A percentile compares a stretch with the other conserved stretches of the same genome.
Conservation (phyloP, 495 filamentous ascomycete species). For the Hyaloscypha finlandica region DNA sequence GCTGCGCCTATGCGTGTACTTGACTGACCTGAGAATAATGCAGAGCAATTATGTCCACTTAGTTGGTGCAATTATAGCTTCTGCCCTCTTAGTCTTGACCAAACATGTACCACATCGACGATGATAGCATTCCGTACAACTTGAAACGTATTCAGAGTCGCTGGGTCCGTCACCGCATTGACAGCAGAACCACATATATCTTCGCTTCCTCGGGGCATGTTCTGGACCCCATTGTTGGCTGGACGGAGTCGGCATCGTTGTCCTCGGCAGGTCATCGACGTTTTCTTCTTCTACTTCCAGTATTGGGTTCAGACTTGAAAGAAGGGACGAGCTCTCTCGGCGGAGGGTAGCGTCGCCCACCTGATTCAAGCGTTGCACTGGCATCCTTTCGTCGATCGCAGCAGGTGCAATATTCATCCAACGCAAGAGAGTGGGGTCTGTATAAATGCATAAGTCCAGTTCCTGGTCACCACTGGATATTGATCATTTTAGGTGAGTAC, state of each 20-base stretch:
- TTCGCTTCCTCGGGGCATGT: background rate
- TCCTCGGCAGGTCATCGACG: background rate
- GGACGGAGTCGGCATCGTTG: background rate
- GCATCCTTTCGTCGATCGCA: slow-evolving; percentile 8
- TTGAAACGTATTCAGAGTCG: background rate
- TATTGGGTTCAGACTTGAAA: background rate
- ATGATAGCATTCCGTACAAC: slow-evolving; percentile 8
- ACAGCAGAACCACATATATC: slow-evolving; percentile 7
- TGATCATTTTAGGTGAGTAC: background rate
- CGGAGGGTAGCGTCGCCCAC: background rate
- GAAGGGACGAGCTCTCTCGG: background rate
- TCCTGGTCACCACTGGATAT: background rate
- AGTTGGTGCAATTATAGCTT: background rate
- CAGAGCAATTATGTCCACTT: background rate
- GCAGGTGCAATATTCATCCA: slow-evolving; percentile 13
- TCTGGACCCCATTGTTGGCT: background rate
- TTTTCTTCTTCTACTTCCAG: background rate
- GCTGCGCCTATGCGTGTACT: background rate
- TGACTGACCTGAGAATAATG: background rate
- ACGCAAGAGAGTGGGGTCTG: slow-evolving; percentile 5
- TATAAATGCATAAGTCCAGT: background rate
- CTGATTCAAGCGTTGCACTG: slow-evolving; percentile 3
- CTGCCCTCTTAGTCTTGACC: background rate
- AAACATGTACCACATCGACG: background rate
- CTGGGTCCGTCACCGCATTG: slow-evolving; percentile 1